Base-by-base conservation (phyloP, 306 rosid species). In the Gastrolobium villosum region DNA sequence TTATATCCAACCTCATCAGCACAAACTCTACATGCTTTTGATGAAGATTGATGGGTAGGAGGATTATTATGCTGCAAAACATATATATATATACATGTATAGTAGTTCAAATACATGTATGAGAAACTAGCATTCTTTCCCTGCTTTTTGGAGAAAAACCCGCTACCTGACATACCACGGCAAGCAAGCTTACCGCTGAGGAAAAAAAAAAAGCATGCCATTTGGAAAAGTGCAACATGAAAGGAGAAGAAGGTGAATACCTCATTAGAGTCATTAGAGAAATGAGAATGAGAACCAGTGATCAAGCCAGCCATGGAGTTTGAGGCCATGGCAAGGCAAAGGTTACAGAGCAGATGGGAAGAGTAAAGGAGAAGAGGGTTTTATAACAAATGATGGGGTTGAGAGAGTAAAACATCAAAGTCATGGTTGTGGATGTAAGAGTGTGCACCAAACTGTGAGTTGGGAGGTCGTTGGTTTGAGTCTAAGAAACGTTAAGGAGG, bases 391-490 rank as follows among this genome's bases (percentile, higher is more conserved):
- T 79, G 74, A 65, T 74, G 68, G 84, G 84, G 82, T 61, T 80
- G 84, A 49, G 77, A 75, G 65, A 75, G 65, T 71, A 80, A 64
- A 40, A 44, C 74, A 86, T 79, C 86, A 53, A 34, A 43, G 87
- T 68, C 64, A 53, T 75, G 70, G 56, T 62, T 75, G 54, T 78
- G 54, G 84, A 77, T 59, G 80, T 65, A 53, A 53, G 78, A 81
- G 65, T 72, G 64, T 82, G 74, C 73, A 95, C 99, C 98, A 85
- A 82, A 93, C 93, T 55, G 91, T 91, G 93, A 87, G 99, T 93
- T 95, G 97, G 90, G 89, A 80, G 86, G 99, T 95, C 97, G 69
- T 85, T 36, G 53, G 85, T 90, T 92, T 84, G 94, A 91, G 93
- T 91, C 82, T n/a, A 87, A 86, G 84, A 82, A 86, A 95, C 88